Percentiles rank a stretch among this genome's conserved stretches.
phyloP scores from a whole-genome alignment of 2,329 filamentous ascomycete species.

The Xylariaceae sp. region DNA sequence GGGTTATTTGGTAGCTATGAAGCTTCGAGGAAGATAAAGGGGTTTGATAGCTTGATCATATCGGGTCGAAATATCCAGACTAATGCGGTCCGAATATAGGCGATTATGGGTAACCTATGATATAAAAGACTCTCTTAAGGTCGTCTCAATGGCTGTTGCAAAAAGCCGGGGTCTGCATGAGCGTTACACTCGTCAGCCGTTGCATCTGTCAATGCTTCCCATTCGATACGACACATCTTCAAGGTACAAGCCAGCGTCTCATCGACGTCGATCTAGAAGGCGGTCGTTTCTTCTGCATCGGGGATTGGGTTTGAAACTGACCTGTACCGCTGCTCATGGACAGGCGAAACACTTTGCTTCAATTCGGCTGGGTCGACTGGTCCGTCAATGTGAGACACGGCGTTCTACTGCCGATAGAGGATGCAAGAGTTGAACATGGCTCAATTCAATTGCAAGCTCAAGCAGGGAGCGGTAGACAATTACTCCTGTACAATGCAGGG shows the following conservation, averaged over 20 bases:
- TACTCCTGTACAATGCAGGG: too few species aligned
- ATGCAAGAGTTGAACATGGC: too few species aligned
- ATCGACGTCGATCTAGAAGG: constrained; percentile 11
- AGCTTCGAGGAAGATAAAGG: too few species aligned
- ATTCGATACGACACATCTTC: constrained; percentile 1
- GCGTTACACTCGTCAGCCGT: constrained; percentile 20
- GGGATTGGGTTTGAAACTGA: constrained; percentile 5
- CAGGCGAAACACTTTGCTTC: neutral
- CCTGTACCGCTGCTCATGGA: constrained; percentile 1
- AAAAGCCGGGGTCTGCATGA: constrained; percentile 15
- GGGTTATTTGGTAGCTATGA: too few species aligned
- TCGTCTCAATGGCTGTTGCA: constrained; percentile 7
- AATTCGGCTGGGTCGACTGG: neutral
- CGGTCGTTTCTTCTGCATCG: neutral
- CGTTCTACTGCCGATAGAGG: neutral
- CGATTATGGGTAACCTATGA: too few species aligned
- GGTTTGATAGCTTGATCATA: too few species aligned
- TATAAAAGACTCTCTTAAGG: too few species aligned
- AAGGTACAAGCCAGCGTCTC: constrained; percentile 4
- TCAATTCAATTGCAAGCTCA: too few species aligned
- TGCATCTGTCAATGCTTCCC: constrained; percentile 7
- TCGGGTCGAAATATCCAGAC: too few species aligned
- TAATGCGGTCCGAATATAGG: too few species aligned
- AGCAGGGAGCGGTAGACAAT: too few species aligned
- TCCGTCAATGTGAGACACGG: neutral